Evolutionary conservation across 1,284 basidiomycete genomes (phyloP).

Genomic region (Fomitopsis betulina): DNA sequence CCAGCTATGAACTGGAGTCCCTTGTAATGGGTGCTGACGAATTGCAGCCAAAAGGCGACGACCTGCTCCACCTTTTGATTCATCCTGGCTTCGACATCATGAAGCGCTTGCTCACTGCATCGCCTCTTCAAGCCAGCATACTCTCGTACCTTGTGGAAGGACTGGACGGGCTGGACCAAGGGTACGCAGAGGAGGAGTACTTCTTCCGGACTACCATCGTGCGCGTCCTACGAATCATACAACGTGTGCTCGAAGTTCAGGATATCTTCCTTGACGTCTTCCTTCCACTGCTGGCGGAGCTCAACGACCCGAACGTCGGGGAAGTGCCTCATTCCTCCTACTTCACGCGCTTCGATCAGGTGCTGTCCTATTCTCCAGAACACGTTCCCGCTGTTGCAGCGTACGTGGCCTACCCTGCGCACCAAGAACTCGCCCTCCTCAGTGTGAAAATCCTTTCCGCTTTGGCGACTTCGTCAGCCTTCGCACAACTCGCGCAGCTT

Average conservation of each 20-base stretch:
- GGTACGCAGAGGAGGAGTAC: conserved; percentile 61
- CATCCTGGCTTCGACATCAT: conserved; percentile 92
- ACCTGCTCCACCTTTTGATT: conserved; percentile 49
- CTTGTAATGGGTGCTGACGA: conserved; percentile 51
- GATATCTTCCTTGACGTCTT: conserved; percentile 88
- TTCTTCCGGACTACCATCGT: conserved; percentile 74
- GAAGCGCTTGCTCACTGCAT: conserved; percentile 72
- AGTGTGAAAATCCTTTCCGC: conserved; percentile 75
- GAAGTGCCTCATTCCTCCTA: conserved; percentile 59
- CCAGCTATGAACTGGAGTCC: conserved; percentile 75
- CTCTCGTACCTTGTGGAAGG: conserved; percentile 78
- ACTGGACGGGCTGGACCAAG: conserved; percentile 71
- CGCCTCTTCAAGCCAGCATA: conserved; percentile 66
- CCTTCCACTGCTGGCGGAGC: conserved; percentile 72
- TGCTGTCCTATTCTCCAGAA: conserved; percentile 71
- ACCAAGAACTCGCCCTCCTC: conserved; percentile 74
- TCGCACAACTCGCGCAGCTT: conserved; percentile 74
- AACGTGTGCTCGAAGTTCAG: conserved; percentile 82
- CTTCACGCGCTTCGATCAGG: conserved; percentile 76
- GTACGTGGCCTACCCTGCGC: conserved; percentile 69
- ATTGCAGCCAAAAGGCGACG: conserved; percentile 43
- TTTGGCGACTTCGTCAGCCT: conserved; percentile 56
- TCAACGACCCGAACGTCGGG: conserved; percentile 52
- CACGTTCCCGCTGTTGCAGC: conserved; percentile 83
- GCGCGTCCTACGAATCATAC: conserved; percentile 79